Evolutionary conservation across 1,139 yeast species (phyloP), one percentile per base, ranked within the genome.

Genomic region (Candida sanyaensis): DNA sequence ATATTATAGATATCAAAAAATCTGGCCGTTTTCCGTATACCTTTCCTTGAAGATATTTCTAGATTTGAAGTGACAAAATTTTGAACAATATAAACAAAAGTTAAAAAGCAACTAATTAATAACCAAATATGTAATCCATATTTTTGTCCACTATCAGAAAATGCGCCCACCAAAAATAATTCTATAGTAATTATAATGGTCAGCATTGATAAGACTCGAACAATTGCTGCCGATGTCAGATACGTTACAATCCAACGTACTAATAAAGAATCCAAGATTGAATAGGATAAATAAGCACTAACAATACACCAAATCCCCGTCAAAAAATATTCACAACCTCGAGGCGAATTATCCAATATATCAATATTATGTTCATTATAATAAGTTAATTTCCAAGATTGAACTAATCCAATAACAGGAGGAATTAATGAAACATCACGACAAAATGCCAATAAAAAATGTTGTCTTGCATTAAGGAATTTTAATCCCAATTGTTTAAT

Each of bases 241-340:
- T 92, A 92, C 17, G 88, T 89, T 37, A 92, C 95, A 36, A 92
- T 88, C 96, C 98, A 93, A 41, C 99, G 75, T 23, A 90, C 87
- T 86, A 92, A 89, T 36, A 93, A 72, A 0, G 97, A 96, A 62
- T 92, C 97, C 37, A 92, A 72, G 5, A 90, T 91, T 2, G 92
- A 83, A 64, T 85, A 91, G 10, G 96, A 84, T 49, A 93, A 72
- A 61, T 90, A 90, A 2, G 91, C 91, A 1, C 96, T 82, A 6
- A 93, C 98, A 6, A 88, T 63, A 62, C 97, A 86, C 95, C 95
- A 87, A 12, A 87, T 65, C 0, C 90, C 87, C 5, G 91, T 83
- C 40, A 86, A 67, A 53, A 87, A 75, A 57, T 84, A 86, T 59
- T 87, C 95, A 0, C 89, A 83, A 1, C 85, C 77, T 29, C 88